These are phyloP conservation scores for Linnemannia exigua DNA, from an alignment of 192 early-diverging fungal species.

Conservation along the genomic window DNA sequence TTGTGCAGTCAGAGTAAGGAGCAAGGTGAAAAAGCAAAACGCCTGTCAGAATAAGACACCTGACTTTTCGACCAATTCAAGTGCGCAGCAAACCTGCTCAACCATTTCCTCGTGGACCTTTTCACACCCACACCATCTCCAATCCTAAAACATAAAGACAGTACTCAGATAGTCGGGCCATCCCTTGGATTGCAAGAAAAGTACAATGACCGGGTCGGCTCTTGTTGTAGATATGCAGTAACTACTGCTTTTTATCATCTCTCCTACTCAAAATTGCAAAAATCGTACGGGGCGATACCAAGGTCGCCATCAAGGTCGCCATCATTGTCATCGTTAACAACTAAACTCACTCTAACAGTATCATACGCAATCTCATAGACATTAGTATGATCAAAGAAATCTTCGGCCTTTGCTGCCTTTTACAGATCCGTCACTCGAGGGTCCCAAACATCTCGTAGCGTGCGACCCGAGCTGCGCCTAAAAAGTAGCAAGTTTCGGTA, in stretches of 20 bases:
- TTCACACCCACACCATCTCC: background rate
- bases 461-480: too few species aligned
- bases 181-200: background rate
- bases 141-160: background rate
- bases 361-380: too few species aligned
- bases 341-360: background rate
- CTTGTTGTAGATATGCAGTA: conserved; percentile 1
- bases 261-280: background rate
- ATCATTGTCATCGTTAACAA: background rate
- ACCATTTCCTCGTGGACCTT: background rate
- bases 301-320: too few species aligned
- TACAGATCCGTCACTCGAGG: too few species aligned
- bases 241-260: background rate
- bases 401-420: too few species aligned
- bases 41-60: too few species aligned
- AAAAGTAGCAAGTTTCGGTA: too few species aligned
- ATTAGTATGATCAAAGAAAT: too few species aligned
- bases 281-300: background rate
- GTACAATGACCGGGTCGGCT: background rate
- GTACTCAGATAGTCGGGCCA: background rate
- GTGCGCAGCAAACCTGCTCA: background rate
- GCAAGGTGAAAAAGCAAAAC: too few species aligned
- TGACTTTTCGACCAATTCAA: background rate
- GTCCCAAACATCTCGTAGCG: too few species aligned
- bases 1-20: too few species aligned